phyloP scores from a whole-genome alignment of 1,284 basidiomycete species.

The Cystobasidium slooffiae region DNA sequence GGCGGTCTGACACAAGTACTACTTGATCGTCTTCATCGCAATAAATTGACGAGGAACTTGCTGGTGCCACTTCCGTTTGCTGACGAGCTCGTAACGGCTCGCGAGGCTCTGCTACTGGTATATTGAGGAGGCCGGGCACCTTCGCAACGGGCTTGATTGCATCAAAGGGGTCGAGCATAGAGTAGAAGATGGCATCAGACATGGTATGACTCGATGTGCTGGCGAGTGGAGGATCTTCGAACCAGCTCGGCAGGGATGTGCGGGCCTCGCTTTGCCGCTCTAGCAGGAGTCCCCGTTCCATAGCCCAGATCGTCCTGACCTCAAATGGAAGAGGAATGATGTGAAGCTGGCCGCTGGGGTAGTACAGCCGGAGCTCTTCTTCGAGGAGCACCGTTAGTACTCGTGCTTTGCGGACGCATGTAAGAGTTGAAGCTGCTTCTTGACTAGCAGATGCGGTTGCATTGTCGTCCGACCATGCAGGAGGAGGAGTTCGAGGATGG shows the following conservation, averaged over 20 bases:
- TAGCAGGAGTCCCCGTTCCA: conserved; percentile 45
- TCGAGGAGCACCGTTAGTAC: conserved; percentile 46
- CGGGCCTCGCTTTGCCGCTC: conserved; percentile 26
- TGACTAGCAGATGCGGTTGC: neutral
- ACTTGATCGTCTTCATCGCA: conserved; percentile 23
- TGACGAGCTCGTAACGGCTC: neutral
- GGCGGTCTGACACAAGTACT: conserved; percentile 36
- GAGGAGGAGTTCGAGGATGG: conserved; percentile 5
- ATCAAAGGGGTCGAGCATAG: conserved; percentile 72
- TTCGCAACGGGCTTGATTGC: conserved; percentile 63
- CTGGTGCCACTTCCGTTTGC: neutral
- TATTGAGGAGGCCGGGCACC: neutral
- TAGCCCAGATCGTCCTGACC: conserved; percentile 31
- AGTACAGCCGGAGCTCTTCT: conserved; percentile 41
- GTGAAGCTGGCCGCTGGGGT: conserved; percentile 23
- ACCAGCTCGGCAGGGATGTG: conserved; percentile 15
- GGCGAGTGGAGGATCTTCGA: conserved; percentile 39
- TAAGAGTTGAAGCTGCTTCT: neutral
- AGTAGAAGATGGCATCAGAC: conserved; percentile 70
- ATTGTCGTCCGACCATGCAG: conserved; percentile 42
- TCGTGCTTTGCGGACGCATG: conserved; percentile 7
- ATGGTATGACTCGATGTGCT: neutral
- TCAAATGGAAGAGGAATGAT: conserved; percentile 45
- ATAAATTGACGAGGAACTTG: neutral
- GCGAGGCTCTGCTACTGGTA: neutral